These are phyloP conservation scores for Carex sylvatica DNA, from an alignment of 202 grass and related monocot species.

Conservation along the genomic window DNA sequence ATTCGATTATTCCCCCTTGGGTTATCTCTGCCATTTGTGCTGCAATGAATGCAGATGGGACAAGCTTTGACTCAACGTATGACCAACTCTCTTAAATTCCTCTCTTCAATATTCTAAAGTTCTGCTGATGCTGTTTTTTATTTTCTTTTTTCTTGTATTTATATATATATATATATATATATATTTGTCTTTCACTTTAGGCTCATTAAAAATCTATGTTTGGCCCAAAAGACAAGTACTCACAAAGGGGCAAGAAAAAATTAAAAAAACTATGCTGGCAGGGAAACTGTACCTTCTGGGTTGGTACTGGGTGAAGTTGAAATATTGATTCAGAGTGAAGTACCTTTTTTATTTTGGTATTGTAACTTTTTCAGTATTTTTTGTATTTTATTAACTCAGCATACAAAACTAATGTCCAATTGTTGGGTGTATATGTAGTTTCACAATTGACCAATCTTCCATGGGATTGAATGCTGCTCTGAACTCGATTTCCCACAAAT, in stretches of 20 bases:
- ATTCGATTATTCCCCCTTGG: constrained; percentile 63
- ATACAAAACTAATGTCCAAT: not conserved
- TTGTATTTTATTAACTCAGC: not conserved
- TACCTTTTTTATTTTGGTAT: not conserved
- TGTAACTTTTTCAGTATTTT: not conserved
- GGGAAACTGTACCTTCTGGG: not conserved
- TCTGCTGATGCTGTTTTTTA: not conserved
- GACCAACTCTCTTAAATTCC: not conserved
- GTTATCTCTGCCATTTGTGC: constrained; percentile 58
- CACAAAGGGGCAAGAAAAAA: not conserved
- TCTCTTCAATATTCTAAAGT: not conserved
- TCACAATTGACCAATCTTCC: constrained; percentile 40
- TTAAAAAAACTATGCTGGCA: not conserved
- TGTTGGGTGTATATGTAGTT: constrained; percentile 35
- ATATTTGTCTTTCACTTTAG: not conserved
- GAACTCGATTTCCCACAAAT: constrained; percentile 15
- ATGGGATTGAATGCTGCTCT: constrained; percentile 60
- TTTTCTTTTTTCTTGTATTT: not conserved
- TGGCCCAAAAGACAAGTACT: not conserved
- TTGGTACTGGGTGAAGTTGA: not conserved
- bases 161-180: too few species aligned
- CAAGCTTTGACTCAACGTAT: constrained; percentile 59
- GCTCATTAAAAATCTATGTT: not conserved
- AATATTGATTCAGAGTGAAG: not conserved
- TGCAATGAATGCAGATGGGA: constrained; percentile 43